Evolutionary conservation across 768 basidiomycete genomes (phyloP), one percentile per base, ranked within the genome.

Genomic region (Clavulina sp.): DNA sequence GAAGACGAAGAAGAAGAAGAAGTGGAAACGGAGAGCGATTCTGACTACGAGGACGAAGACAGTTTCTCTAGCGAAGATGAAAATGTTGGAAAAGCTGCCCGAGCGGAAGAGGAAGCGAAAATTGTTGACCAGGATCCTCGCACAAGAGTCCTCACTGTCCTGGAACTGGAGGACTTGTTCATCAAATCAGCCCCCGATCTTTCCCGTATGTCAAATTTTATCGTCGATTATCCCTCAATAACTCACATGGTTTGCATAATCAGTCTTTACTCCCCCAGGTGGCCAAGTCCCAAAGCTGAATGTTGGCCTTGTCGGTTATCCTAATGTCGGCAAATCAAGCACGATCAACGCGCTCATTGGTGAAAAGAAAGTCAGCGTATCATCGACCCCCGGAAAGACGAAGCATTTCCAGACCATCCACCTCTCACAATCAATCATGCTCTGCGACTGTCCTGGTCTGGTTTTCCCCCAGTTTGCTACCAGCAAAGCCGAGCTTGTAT

Each of bases 391-490:
- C 0, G 95, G 95, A 56, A 86, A 97, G 68, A 99, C 95, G 13
- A 99, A 99, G 63, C 93, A 99, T 66, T 96, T 97, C 68, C 95
- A 99, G 65, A 97, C 95, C 0, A 91, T 96, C 59, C 78, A 88
- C 60, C 74, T 99, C n/a, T 91, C 89, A 7, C 76, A 82, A 18
- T 70, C 77, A 2, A 81, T 97, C 38, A 70, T 81, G 43, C 75
- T 99, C 19, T 97, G 92, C 58, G 95, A 99, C 67, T 99, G 95
- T 68, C 95, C 95, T 18, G 95, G 95, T 61, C 70, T 97, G 32
- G 95, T 99, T 33, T 96, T 97, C 62, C 95, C 95, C 4, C 95
- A 99, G 60, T 99, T 97, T 65, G 86, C 95, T 2, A 91, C 86
- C 26, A 96, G 91, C 2, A 89, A 87, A 63, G 95, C 93, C 6